Conservation (phyloP, 345 rosid genomes). For the Pugionium dolabratum region DNA sequence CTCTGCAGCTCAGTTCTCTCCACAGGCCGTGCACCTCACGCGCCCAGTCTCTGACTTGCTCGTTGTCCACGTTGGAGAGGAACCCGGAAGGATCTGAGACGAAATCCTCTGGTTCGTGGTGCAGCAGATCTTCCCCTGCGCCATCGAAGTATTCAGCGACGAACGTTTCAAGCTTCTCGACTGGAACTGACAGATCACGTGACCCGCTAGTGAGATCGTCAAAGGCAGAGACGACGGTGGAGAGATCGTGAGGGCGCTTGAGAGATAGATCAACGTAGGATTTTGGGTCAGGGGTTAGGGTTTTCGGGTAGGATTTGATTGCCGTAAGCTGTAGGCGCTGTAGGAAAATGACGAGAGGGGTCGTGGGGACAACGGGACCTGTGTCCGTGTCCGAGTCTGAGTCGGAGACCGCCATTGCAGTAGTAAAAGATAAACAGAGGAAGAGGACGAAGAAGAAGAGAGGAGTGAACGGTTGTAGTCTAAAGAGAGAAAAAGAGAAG, state of each 20-base stretch:
- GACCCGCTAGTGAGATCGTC: slow-evolving; percentile 46
- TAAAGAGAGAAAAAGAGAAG: not conserved
- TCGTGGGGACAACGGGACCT: slow-evolving; percentile 43
- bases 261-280: slow-evolving; percentile 67
- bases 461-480: slow-evolving; percentile 3
- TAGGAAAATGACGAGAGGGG: slow-evolving; percentile 61
- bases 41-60: slow-evolving; percentile 74
- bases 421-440: slow-evolving; percentile 17
- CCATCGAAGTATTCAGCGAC: slow-evolving; percentile 44
- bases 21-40: slow-evolving; percentile 76
- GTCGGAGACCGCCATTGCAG: slow-evolving; percentile 24
- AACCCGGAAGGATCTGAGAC: slow-evolving; percentile 62
- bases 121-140: slow-evolving; percentile 61
- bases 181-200: slow-evolving; percentile 40
- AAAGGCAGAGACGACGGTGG: slow-evolving; percentile 52
- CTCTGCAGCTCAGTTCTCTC: slow-evolving; percentile 65
- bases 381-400: slow-evolving; percentile 16
- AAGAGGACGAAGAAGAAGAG: slow-evolving; percentile 4
- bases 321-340: slow-evolving; percentile 67
- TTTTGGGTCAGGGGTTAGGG: slow-evolving; percentile 59
- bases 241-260: slow-evolving; percentile 45
- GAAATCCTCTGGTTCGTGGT: slow-evolving; percentile 61
- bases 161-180: slow-evolving; percentile 39
- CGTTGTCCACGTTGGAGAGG: slow-evolving; percentile 67
- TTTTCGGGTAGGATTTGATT: slow-evolving; percentile 44